Evolutionary conservation across 306 rosid genomes (phyloP), one percentile per base, ranked within the genome.

Genomic region (Quercus variabilis): DNA sequence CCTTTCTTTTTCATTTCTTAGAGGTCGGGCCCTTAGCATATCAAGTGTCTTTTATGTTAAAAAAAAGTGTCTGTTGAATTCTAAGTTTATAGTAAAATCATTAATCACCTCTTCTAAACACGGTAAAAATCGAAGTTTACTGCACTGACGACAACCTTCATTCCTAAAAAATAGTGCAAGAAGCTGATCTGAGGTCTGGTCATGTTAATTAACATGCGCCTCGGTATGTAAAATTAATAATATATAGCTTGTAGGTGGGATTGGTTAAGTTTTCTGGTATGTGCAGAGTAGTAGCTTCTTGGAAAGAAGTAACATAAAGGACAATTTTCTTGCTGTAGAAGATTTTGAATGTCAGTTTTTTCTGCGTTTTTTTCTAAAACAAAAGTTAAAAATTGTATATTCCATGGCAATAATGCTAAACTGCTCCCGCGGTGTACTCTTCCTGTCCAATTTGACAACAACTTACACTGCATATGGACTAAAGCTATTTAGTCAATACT

Each of bases 401-500:
- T 60, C 19, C 13, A 33, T 8, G 15, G 26, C 8, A 33, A 79
- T 60, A 12, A 76, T 62, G 80, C 81, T 79, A 79, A 79, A 72
- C 73, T 79, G 84, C 84, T 74, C 86, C 58, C 7, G 0, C 55
- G 69, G 76, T 65, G 65, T 69, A 64, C 73, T 75, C 15, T 25
- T 49, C 49, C 6, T 57, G 20, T 57, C 18, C 28, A 2, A 46
- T 38, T 17, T 3, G 30, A 74, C 70, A 83, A 80, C 83, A 77
- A 80, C 67, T 51, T 20, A 25, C 80, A 82, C 83, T 74, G 77
- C 74, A 79, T 56, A 2, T 38, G 83, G 13, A 74, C 74, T 80
- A 41, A 41, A 41, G 57, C 81, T 57, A 76, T 56, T 78, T 65
- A 87, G 86, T 86, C 90, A 86, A 83, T 77, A 75, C 78, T 82